These are phyloP conservation scores for Arthrocladium fulminans DNA, from an alignment of 2,329 filamentous ascomycete species.

Conservation along the genomic window DNA sequence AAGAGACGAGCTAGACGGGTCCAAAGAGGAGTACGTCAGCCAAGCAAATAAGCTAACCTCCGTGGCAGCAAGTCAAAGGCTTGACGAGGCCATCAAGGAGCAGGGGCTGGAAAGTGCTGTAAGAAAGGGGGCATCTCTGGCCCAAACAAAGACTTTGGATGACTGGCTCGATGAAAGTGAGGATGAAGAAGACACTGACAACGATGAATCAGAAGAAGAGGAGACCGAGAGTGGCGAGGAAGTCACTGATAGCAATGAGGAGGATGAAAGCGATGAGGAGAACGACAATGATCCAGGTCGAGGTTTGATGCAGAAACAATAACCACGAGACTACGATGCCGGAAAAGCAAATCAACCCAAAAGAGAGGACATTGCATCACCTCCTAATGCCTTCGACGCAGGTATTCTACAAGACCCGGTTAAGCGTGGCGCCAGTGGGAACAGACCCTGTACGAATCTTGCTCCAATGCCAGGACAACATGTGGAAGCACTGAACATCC, in stretches of 20 bases:
- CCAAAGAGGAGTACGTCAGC: conserved; percentile 26
- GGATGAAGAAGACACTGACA: conserved; percentile 49
- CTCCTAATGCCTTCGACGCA: too few species aligned
- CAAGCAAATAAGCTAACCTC: conserved; percentile 26
- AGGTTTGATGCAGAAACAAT: conserved; percentile 9
- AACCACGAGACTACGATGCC: background rate
- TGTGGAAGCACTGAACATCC: too few species aligned
- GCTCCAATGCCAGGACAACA: too few species aligned
- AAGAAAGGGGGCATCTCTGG: conserved; percentile 21
- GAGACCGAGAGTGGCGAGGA: conserved; percentile 41
- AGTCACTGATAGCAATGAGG: too few species aligned
- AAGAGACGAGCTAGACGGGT: conserved; percentile 49
- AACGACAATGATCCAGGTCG: conserved; percentile 6
- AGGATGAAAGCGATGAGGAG: background rate
- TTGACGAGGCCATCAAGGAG: conserved; percentile 37
- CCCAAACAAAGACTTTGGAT: conserved; percentile 71
- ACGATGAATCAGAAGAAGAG: conserved; percentile 45
- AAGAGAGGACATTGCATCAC: too few species aligned
- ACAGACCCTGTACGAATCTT: too few species aligned
- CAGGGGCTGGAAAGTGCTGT: conserved; percentile 28
- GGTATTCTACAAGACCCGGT: too few species aligned
- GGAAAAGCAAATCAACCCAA: background rate
- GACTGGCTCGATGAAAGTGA: conserved; percentile 80
- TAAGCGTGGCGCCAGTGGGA: too few species aligned
- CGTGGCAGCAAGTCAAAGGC: conserved; percentile 32